phyloP scores from a whole-genome alignment of 108 stramenopile genomes.

The Conticribra weissflogii region DNA sequence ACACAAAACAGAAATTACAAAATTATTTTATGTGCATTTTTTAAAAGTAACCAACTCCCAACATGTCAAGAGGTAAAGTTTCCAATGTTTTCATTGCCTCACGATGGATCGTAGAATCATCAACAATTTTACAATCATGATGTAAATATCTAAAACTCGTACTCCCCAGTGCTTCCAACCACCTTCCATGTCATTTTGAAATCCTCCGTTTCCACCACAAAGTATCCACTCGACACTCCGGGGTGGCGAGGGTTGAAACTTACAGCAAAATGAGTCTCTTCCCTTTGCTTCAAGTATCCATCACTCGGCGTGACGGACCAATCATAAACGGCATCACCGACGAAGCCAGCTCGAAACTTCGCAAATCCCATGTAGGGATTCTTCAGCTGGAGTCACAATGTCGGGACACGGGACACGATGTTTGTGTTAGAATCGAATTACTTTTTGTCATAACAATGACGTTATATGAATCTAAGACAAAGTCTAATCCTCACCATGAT shows the following conservation, averaged over 20 bases:
- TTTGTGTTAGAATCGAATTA: not conserved
- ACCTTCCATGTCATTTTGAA: constrained; percentile 86
- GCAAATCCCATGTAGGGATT: constrained; percentile 90
- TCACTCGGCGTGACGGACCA: constrained; percentile 73
- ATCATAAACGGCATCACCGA: constrained; percentile 56
- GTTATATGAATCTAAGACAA: not conserved
- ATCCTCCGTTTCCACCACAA: constrained; percentile 87
- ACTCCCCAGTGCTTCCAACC: constrained; percentile 65
- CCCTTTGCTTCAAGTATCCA: constrained; percentile 61
- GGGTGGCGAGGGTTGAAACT: constrained; percentile 66
- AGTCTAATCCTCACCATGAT: constrained; percentile 46
- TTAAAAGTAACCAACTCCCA: too few species aligned
- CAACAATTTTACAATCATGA: too few species aligned
- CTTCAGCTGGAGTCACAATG: constrained; percentile 19
- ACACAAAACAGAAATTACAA: too few species aligned
- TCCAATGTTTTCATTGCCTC: too few species aligned
- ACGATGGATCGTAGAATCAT: too few species aligned
- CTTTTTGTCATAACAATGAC: not conserved
- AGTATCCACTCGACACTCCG: constrained; percentile 61
- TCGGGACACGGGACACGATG: not conserved
- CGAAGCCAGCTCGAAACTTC: constrained; percentile 80
- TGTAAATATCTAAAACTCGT: constrained; percentile 41
- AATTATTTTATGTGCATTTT: too few species aligned
- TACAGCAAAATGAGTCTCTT: constrained; percentile 66
- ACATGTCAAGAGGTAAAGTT: too few species aligned